These are phyloP conservation scores for Coniosporium tulheliwenetii DNA, from an alignment of 2,329 filamentous ascomycete species.

Conservation along the genomic window DNA sequence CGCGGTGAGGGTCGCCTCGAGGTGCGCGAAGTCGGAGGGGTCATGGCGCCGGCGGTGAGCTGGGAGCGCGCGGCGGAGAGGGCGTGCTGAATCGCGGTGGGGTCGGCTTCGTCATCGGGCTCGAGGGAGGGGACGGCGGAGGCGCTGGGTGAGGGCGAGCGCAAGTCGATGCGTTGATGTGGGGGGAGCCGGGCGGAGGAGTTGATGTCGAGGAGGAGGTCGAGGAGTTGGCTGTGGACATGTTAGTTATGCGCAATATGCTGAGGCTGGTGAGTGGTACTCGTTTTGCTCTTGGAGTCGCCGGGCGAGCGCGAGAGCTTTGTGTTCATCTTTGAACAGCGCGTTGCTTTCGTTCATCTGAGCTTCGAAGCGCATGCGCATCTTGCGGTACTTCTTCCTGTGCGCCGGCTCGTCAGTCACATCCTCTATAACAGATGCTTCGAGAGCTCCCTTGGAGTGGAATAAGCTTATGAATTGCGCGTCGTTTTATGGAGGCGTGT, in stretches of 20 bases:
- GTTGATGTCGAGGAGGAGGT: conserved; percentile 82
- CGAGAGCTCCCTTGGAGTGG: too few relatives aligned
- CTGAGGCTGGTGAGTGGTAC: conserved; percentile 29
- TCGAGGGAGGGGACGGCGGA: conserved; percentile 11
- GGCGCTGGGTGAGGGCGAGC: conserved; percentile 17
- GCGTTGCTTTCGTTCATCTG: conserved; percentile 69
- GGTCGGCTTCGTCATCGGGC: conserved; percentile 8
- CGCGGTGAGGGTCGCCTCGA: conserved; percentile 13
- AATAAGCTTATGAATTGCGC: too few relatives aligned
- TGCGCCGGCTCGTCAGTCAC: too few relatives aligned
- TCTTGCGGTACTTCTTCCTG: conserved; percentile 82
- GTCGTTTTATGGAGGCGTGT: too few relatives aligned
- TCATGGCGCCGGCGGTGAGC: conserved; percentile 11
- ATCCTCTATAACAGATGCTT: too few relatives aligned
- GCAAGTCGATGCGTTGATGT: conserved; percentile 58
- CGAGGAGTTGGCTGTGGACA: conserved; percentile 59
- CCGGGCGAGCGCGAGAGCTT: conserved; percentile 65
- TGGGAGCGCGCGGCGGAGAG: conserved; percentile 19
- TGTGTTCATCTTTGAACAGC: conserved; percentile 66
- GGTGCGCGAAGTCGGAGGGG: conserved; percentile 12
- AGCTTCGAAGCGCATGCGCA: conserved; percentile 63
- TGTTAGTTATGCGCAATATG: conserved; percentile 1
- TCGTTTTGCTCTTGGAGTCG: conserved; percentile 84
- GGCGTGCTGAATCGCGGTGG: conserved; percentile 11
- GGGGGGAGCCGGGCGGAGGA: conserved; percentile 62